Base-by-base conservation (phyloP, 2,329 filamentous ascomycete species). In the Diaporthe ampelina region DNA sequence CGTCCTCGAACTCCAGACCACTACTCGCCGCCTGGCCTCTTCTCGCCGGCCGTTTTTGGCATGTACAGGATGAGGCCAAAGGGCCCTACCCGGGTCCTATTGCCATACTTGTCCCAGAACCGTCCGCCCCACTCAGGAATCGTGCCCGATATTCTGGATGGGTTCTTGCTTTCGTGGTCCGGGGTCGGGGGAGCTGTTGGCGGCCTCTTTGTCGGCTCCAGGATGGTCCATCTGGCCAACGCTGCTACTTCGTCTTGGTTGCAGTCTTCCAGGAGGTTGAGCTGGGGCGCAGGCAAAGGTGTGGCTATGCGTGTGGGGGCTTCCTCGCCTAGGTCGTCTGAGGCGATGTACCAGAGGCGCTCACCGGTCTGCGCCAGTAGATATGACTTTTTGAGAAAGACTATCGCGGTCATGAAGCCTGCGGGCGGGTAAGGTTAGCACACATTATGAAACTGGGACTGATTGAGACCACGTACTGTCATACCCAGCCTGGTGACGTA, bases 401-500 rank as follows among this genome's bases (percentile, higher is more conserved):
- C 78, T 15, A 83, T 79, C 0, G 84, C 84, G 0, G 86, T 87
- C 80, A 87, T 86, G 76, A 78, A 84, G 74, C 84, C 84, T 83
- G 74, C 69, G 24, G 26, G 43, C 4, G 43, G 19, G 40, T 48
- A n/a, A 26, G 13, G 52, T 52, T 15, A 43, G 40, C 15, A 43
- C 19, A 52, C 3, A 29, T 29, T 4, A 29, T 4, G 29, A 24
- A 13, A 17, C n/a, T 7, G 13, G 40, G 45, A 11, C 1, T 24
- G 8, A 1, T 21, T 48, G 73, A 29, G 8, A n/a, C 17, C 11
- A 77, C 81, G 78, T 79, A 85, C 89, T 91, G 79, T 92, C 91
- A 76, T 86, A 92, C 17, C 90, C 91, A 8, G 91, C 91, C 77
- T 91, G 87, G 72, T 92, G 91, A 13, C 75, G 77, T 2, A 45